These are phyloP conservation scores for Plasmodium falciparum DNA, from an alignment of 169 alveolate genomes.

Conservation along the genomic window DNA sequence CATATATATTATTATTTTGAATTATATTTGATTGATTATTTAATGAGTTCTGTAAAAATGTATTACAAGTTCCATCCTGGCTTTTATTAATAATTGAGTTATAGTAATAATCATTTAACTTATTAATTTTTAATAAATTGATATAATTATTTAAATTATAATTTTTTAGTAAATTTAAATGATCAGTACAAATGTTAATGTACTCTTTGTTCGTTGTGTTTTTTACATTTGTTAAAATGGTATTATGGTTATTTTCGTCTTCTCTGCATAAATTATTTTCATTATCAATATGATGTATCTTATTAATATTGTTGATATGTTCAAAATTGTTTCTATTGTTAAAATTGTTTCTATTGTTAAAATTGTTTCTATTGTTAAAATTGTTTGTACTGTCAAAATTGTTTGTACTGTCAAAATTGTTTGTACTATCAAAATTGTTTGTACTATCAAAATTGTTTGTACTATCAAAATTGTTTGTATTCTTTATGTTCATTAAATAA, in stretches of 20 bases:
- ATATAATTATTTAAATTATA: slow-evolving; percentile 27
- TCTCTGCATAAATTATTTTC: slow-evolving; percentile 5
- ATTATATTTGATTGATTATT: too few relatives aligned
- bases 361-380: not conserved
- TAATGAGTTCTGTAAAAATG: too few relatives aligned
- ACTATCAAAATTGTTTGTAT: not conserved
- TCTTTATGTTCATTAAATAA: not conserved
- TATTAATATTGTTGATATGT: not conserved
- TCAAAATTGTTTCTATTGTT: not conserved
- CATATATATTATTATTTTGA: not conserved
- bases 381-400: not conserved
- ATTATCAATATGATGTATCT: not conserved
- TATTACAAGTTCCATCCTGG: not conserved
- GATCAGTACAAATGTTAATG: not conserved
- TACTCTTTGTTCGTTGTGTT: slow-evolving; percentile 3
- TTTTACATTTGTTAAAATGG: not conserved
- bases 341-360: too few relatives aligned
- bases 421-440: not conserved
- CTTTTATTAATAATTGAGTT: not conserved
- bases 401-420: not conserved
- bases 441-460: not conserved
- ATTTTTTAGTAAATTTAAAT: slow-evolving; percentile 14
- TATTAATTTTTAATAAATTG: slow-evolving; percentile 26
- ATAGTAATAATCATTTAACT: slow-evolving; percentile 6
- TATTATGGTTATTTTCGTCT: not conserved